Conservation (phyloP, 345 rosid genomes). For the Murraya koenigii region DNA sequence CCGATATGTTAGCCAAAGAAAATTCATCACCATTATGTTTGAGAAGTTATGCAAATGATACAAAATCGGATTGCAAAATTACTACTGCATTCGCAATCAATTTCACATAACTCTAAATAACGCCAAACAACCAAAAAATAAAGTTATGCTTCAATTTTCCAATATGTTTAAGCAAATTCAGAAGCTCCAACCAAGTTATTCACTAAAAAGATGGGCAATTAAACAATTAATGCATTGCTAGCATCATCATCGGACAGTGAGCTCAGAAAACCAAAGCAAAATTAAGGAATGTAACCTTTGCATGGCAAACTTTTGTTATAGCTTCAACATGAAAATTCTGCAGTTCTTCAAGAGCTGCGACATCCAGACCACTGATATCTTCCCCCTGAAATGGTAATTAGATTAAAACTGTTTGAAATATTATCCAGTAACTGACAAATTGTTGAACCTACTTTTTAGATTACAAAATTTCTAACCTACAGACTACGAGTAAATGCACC, state of each 20-base stretch:
- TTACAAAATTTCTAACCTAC: background rate
- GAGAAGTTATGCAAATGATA: background rate
- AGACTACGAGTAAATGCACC: background rate
- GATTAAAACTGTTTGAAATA: background rate
- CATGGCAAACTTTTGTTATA: constrained; percentile 49
- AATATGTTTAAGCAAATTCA: background rate
- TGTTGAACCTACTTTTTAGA: background rate
- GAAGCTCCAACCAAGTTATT: background rate
- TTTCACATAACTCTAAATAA: background rate
- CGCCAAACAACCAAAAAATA: background rate
- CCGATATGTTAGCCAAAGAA: background rate
- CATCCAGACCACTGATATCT: constrained; percentile 44
- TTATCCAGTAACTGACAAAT: background rate
- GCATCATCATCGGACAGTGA: background rate
- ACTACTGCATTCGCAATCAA: background rate
- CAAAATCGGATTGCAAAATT: background rate
- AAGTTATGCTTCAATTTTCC: background rate
- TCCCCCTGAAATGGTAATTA: constrained; percentile 43
- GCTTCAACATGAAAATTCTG: constrained; percentile 59
- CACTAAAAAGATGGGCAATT: background rate
- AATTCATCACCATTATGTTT: background rate
- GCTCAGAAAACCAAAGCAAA: background rate
- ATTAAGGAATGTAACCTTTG: constrained; percentile 36
- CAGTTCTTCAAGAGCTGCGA: constrained; percentile 47
- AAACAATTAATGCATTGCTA: background rate